phyloP scores from a whole-genome alignment of 2,329 filamentous ascomycete genomes.

The Cladosporium velox region DNA sequence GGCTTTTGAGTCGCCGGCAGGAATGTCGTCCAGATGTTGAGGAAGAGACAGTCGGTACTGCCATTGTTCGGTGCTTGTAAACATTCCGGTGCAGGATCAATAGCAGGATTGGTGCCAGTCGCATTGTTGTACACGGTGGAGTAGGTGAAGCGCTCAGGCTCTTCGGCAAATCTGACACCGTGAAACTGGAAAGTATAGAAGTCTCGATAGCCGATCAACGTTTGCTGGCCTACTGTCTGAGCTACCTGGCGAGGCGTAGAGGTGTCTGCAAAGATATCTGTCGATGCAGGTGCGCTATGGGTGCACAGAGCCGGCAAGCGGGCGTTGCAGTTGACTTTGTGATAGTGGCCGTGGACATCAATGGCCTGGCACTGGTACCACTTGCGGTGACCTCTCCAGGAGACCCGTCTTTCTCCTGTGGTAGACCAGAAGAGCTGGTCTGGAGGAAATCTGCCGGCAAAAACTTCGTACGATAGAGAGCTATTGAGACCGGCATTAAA shows the following conservation, averaged over 20 bases:
- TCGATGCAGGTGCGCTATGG: conserved; percentile 30
- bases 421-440: conserved; percentile 26
- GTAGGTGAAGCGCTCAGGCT: conserved; percentile 28
- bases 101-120: conserved; percentile 23
- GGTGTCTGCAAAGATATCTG: conserved; percentile 23
- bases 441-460: conserved; percentile 20
- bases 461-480: conserved; percentile 28
- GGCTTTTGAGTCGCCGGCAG: conserved; percentile 29
- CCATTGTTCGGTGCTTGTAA: conserved; percentile 24
- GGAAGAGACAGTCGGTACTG: conserved; percentile 40
- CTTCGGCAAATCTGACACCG: conserved; percentile 27
- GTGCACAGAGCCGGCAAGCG: conserved; percentile 28
- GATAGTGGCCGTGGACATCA: not conserved
- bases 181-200: conserved; percentile 27
- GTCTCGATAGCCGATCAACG: conserved; percentile 28
- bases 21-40: conserved; percentile 45
- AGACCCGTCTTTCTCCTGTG: not conserved
- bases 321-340: not conserved
- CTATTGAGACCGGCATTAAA: conserved; percentile 26
- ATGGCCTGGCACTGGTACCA: not conserved
- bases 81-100: conserved; percentile 25
- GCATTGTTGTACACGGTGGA: conserved; percentile 23
- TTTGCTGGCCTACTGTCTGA: conserved; percentile 26
- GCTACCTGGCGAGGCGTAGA: conserved; percentile 26
- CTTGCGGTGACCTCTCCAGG: not conserved